Evolutionary conservation across 2,329 filamentous ascomycete genomes (phyloP).

Genomic region (Colletotrichum sp.): DNA sequence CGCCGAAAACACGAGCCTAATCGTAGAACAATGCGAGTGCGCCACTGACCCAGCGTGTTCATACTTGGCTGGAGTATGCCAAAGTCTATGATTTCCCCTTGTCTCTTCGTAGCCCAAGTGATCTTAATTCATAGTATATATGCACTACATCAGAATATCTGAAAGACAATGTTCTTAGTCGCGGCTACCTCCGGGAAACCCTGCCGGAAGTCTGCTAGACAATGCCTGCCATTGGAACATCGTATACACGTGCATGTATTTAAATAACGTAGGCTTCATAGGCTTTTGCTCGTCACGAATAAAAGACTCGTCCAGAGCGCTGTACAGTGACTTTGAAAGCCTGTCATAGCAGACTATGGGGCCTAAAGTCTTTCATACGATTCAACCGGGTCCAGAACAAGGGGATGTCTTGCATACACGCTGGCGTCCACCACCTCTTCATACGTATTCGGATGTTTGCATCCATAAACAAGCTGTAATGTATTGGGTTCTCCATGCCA

Average conservation of each 20-base stretch:
- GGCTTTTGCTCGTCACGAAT: not conserved
- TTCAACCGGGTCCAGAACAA: not conserved
- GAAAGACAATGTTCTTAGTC: not conserved
- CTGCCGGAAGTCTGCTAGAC: not conserved
- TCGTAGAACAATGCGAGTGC: not conserved
- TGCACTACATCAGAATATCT: not conserved
- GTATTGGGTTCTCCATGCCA: not conserved
- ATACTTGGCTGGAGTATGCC: not conserved
- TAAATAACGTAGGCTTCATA: not conserved
- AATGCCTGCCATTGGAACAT: not conserved
- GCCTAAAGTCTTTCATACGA: not conserved
- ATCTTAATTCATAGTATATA: accelerated
- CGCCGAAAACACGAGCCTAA: not conserved
- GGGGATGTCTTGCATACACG: not conserved
- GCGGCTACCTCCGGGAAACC: not conserved
- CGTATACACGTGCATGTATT: not conserved
- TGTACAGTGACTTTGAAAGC: not conserved
- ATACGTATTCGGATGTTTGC: not conserved
- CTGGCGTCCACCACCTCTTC: not conserved
- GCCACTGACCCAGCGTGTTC: not conserved
- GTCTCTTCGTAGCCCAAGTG: not conserved
- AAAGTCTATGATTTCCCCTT: not conserved
- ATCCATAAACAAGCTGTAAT: accelerated
- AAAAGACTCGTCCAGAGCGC: no score
- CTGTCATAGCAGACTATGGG: not conserved